These are phyloP conservation scores for Toxoplasma gondii DNA, from an alignment of 169 alveolate genomes.

Conservation along the genomic window DNA sequence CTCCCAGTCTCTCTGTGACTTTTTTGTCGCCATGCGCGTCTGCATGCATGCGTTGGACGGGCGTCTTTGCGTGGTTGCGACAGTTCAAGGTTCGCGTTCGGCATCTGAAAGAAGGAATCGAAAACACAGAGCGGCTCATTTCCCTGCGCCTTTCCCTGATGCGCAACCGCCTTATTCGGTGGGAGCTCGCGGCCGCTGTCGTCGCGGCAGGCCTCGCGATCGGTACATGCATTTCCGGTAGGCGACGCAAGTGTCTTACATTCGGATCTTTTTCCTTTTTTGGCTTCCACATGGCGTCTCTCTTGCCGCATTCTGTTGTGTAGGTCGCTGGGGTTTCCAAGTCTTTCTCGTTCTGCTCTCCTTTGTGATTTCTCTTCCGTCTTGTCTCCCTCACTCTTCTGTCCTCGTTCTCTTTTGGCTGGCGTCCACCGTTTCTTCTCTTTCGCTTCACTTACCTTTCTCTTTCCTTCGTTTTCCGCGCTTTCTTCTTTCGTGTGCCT, in stretches of 20 bases:
- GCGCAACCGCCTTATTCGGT: slow-evolving; percentile 80
- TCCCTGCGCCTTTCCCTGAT: slow-evolving; percentile 79
- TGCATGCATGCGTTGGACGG: no score
- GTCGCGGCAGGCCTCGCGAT: slow-evolving; percentile 81
- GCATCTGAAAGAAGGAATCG: slow-evolving; percentile 67
- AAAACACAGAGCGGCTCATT: slow-evolving; percentile 78
- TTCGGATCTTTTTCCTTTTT: no score
- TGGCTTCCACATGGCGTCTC: not conserved
- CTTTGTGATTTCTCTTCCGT: not conserved
- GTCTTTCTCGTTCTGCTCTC: not conserved
- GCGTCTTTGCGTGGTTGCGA: no score
- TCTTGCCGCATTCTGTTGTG: no score
- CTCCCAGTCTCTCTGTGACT: no score
- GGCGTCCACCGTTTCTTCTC: not conserved
- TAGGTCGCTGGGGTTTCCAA: no score
- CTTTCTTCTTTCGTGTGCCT: no score
- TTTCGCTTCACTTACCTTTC: not conserved
- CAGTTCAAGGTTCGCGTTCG: slow-evolving; percentile 59
- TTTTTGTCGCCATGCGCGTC: no score
- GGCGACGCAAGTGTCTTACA: not conserved
- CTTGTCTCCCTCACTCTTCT: not conserved
- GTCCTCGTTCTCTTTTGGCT: not conserved
- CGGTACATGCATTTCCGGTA: slow-evolving; percentile 84
- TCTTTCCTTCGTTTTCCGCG: no score
- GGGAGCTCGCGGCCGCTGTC: slow-evolving; percentile 81